phyloP scores from a whole-genome alignment of 805 yeast species.

The Blastobotrys terrestris region DNA sequence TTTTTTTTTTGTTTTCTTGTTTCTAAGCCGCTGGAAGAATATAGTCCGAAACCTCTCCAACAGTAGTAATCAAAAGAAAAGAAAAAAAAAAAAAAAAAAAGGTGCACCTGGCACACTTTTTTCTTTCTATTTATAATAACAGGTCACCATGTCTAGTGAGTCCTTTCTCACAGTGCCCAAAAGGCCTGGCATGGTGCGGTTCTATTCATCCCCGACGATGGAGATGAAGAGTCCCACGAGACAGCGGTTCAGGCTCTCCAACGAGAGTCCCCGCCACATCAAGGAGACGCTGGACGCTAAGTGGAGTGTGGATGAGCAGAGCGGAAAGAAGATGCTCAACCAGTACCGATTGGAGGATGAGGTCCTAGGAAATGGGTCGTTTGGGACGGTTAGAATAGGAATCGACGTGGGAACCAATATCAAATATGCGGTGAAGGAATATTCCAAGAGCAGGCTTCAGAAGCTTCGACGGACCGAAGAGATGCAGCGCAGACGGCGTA shows the following conservation, averaged over 20 bases:
- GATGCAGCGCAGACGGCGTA: slow-evolving; percentile 8
- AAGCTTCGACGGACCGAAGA: slow-evolving; percentile 27
- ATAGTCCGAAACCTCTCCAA: too few relatives aligned
- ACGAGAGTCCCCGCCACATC: slow-evolving; percentile 28
- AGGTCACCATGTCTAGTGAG: not conserved
- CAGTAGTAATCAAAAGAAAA: too few relatives aligned
- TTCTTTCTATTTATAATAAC: not conserved
- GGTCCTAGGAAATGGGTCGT: slow-evolving; percentile 86
- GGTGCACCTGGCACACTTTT: not conserved
- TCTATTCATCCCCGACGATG: slow-evolving; percentile 29
- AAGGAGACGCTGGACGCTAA: slow-evolving; percentile 30
- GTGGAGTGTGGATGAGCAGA: slow-evolving; percentile 25
- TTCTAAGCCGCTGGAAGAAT: too few relatives aligned
- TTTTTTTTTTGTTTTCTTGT: not conserved
- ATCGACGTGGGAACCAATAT: slow-evolving; percentile 55
- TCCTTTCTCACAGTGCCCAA: not conserved
- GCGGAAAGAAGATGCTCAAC: slow-evolving; percentile 25
- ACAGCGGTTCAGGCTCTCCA: slow-evolving; percentile 32
- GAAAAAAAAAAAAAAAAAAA: not conserved
- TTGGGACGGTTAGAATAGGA: slow-evolving; percentile 83
- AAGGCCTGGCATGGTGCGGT: slow-evolving; percentile 30
- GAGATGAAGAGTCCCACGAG: slow-evolving; percentile 33
- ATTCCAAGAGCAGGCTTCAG: slow-evolving; percentile 33
- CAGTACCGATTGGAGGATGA: slow-evolving; percentile 63
- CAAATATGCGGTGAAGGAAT: slow-evolving; percentile 35